A percentile compares a stretch with the other conserved stretches of the same genome.
phyloP scores from a whole-genome alignment of 306 rosid genomes.

The Cucumis cinereus region DNA sequence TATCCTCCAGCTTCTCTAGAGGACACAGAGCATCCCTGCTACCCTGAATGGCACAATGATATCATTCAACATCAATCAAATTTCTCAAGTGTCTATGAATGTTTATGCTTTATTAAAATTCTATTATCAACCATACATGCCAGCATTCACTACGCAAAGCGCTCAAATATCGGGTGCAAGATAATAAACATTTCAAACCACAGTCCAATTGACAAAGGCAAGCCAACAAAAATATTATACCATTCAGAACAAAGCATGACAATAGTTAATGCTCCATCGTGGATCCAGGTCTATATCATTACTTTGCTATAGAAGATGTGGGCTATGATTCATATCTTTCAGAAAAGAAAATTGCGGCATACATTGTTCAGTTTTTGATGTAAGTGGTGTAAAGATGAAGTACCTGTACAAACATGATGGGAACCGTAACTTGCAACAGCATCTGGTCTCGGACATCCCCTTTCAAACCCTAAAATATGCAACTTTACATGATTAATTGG shows the following conservation, averaged over 20 bases:
- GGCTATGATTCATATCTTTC: background rate
- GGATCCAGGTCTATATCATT: background rate
- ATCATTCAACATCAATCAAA: background rate
- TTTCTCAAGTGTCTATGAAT: background rate
- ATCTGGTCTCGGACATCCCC: conserved; percentile 70
- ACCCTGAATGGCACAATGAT: conserved; percentile 35
- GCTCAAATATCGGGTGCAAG: background rate
- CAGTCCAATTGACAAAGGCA: background rate
- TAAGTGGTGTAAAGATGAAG: conserved; percentile 6
- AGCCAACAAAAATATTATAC: background rate
- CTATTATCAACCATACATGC: background rate
- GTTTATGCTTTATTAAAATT: background rate
- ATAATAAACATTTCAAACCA: background rate
- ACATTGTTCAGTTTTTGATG: background rate
- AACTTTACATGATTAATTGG: background rate
- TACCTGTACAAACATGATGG: conserved; percentile 89
- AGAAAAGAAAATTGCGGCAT: background rate
- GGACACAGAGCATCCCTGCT: conserved; percentile 74
- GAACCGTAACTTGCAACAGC: conserved; percentile 46
- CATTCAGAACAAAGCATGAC: background rate
- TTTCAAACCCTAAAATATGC: conserved; percentile 49
- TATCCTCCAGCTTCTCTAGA: conserved; percentile 55
- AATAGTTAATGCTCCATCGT: background rate
- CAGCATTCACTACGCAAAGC: background rate
- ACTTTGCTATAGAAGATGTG: background rate